Evolutionary conservation across 441 rosid genomes (phyloP).

Genomic region (Pelargonium australe): DNA sequence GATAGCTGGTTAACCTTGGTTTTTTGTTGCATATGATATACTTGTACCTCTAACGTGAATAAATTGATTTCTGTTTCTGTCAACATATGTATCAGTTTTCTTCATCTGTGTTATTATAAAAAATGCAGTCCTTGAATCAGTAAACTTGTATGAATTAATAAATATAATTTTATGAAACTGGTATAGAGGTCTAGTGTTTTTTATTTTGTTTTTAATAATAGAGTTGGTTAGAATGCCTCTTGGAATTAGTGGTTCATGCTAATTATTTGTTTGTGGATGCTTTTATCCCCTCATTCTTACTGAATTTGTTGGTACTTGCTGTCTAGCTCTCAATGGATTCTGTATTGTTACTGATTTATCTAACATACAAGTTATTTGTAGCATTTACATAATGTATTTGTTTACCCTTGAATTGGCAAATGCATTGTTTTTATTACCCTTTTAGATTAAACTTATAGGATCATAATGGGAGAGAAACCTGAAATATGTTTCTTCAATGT

Average conservation of each 20-base stretch:
- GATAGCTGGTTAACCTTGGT: not conserved
- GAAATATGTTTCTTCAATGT: conserved; percentile 50
- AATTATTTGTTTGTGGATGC: not conserved
- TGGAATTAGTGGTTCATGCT: not conserved
- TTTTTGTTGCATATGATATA: not conserved
- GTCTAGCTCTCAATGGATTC: conserved; percentile 2
- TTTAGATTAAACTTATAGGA: conserved; percentile 32
- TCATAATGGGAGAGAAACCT: conserved; percentile 31
- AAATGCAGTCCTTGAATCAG: not conserved
- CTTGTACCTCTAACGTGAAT: not conserved
- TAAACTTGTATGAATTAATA: not conserved
- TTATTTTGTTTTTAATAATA: not conserved
- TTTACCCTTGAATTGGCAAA: conserved; percentile 13
- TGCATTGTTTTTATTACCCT: conserved; percentile 21
- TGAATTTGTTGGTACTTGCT: not conserved
- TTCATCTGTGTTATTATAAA: not conserved
- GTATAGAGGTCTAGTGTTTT: not conserved
- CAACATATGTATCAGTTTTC: not conserved
- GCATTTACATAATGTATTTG: not conserved
- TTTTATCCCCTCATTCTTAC: not conserved
- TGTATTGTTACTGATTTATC: not conserved
- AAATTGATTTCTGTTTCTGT: not conserved
- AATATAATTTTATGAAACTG: not conserved
- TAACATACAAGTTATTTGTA: not conserved
- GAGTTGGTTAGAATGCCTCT: not conserved